Base-by-base conservation (phyloP, 306 rosid species). In the Erythrophleum fordii region DNA sequence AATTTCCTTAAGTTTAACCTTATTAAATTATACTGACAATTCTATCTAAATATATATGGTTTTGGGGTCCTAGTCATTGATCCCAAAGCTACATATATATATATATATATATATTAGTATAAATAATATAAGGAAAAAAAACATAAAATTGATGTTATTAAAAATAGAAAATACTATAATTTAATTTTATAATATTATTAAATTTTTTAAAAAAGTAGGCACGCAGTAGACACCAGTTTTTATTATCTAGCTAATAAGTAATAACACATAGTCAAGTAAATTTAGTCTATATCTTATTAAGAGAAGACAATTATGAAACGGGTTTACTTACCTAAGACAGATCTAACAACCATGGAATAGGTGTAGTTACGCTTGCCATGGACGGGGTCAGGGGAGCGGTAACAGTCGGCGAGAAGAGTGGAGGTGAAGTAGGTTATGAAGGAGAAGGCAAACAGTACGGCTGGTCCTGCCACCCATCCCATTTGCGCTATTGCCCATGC, bases 381-480 rank as follows among this genome's bases (percentile, higher is more conserved):
- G 75, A 96, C 90, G 29, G 99, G 94, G 12, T 96, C 93, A 4
- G 99, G 99, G 0, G 98, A 80, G 29, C 99, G 83, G 52, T 96
- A 93, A 48, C 90, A 88, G 31, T 96, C 98, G 0, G 91, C 99
- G 5, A 96, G 94, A 51, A 96, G 98, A 53, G 97, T 92, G 69
- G 99, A 89, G 3, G 99, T 96, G 90, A 96, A 96, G 55, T 88
- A 96, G 3, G 99, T 96, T 42, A 96, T 91, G 42, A 90, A 78
- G 0, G 99, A 96, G 90, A 96, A 96, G 44, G 94, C 94, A 72
- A 88, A 17, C 52, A 96, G 89, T 45, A 93, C 94, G 0, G 95
- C 91, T 0, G 98, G 99, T 0, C 99, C 99, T 2, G 92, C 96
- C 73, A 90, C 82, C 99, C 99, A 96, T 7, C 99, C 99, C 83